phyloP scores from a whole-genome alignment of 345 rosid genomes.

The Dimocarpus longan region DNA sequence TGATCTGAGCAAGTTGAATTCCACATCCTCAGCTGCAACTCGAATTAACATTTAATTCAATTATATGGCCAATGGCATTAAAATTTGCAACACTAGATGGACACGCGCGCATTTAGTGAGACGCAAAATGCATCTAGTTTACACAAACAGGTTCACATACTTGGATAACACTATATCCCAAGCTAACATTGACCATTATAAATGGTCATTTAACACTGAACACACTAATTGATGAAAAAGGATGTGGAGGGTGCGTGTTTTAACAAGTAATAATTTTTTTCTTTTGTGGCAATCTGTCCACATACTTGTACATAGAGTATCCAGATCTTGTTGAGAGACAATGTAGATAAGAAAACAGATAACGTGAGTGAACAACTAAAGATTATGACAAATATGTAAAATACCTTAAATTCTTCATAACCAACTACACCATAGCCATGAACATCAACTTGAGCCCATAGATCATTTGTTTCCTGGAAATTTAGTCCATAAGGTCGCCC shows the following conservation, averaged over 20 bases:
- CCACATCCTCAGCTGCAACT: constrained; percentile 43
- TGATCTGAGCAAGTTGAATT: constrained; percentile 35
- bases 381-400: background rate
- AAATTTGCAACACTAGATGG: background rate
- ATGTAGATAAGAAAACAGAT: background rate
- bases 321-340: background rate
- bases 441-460: constrained; percentile 63
- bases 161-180: background rate
- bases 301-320: background rate
- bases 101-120: background rate
- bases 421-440: constrained; percentile 66
- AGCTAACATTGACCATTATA: background rate
- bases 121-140: background rate
- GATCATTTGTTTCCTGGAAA: constrained; percentile 60
- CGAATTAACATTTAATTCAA: background rate
- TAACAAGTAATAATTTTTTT: background rate
- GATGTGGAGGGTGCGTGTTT: background rate
- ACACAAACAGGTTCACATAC: background rate
- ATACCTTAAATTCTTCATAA: constrained; percentile 65
- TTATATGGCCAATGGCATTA: background rate
- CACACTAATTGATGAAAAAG: background rate
- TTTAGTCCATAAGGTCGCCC: constrained; percentile 65
- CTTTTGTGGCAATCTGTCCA: background rate
- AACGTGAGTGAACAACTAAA: background rate
- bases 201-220: background rate